Evolutionary conservation across 2,329 filamentous ascomycete species (phyloP), one percentile per base, ranked within the genome.

Genomic region (Nemania abortiva): DNA sequence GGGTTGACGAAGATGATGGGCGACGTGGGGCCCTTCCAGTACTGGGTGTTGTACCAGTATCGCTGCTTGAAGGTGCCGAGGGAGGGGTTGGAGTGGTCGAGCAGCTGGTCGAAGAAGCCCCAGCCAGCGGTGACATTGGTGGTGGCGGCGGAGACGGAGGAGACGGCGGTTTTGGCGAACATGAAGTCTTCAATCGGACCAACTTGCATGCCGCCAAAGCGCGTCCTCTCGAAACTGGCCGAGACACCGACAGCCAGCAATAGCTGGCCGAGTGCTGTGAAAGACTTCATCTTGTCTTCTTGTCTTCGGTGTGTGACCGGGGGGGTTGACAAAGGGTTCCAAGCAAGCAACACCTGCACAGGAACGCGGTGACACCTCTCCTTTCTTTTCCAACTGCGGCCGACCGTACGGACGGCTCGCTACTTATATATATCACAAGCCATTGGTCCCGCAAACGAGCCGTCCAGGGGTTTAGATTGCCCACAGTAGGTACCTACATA

Each of bases 31-130:
- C 82, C 82, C n/a, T 77, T 77, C 79, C 80, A 84, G 77, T 70
- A 81, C 72, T 82, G 70, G 15, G 78, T 75, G 62, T 78, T 79
- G 62, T 79, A 84, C 82, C 82, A 83, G 73, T 77, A 83, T 37
- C 80, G 76, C 75, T 83, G 81, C 71, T 74, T 71, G 67, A 84
- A 84, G 45, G 81, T 83, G 66, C 82, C 82, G 42, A 79, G 78
- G 15, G 73, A 72, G n/a, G 81, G 79, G 67, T 82, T 76, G 50
- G 72, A 55, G 77, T 84, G 82, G 73, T 83, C 81, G 55, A 83
- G 72, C 39, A 81, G 77, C 78, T 84, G 82, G 70, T 81, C 75
- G 61, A 84, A 84, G 24, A 74, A 77, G 57, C 74, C 76, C 73
- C 73, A 77, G 62, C 78, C 78, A 13, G 58, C 27, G 13, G 37